A percentile compares a stretch with the other conserved stretches of the same genome.
These are phyloP conservation scores for Diplodia scrobiculata DNA, from an alignment of 2,329 filamentous ascomycete species.

Conservation along the genomic window DNA sequence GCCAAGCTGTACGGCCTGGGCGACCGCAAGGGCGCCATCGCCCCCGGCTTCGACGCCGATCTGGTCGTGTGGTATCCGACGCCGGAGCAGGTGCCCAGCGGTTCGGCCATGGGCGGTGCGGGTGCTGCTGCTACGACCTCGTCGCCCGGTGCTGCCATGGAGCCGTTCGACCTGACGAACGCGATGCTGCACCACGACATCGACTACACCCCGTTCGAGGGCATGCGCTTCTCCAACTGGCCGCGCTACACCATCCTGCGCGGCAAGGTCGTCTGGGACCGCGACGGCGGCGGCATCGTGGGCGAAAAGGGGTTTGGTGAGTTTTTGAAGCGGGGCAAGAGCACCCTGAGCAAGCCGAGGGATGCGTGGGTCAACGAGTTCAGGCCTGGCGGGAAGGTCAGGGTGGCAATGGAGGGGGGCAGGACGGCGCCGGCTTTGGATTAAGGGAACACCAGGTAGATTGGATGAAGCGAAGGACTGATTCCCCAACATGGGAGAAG, in stretches of 20 bases:
- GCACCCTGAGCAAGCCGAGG: slow-evolving; percentile 37
- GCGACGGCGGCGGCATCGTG: slow-evolving; percentile 55
- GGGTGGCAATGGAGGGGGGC: not conserved
- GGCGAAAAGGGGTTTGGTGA: slow-evolving; percentile 54
- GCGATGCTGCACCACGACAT: slow-evolving; percentile 62
- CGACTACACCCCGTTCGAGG: slow-evolving; percentile 66
- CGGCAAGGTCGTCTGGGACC: slow-evolving; percentile 62
- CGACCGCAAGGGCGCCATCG: slow-evolving; percentile 53
- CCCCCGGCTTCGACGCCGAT: slow-evolving; percentile 59
- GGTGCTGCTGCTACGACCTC: slow-evolving; percentile 44
- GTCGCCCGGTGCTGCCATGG: slow-evolving; percentile 34
- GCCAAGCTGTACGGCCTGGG: slow-evolving; percentile 59
- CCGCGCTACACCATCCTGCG: slow-evolving; percentile 63
- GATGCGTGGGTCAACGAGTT: slow-evolving; percentile 8
- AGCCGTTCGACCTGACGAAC: slow-evolving; percentile 54
- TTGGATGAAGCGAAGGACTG: too few species aligned
- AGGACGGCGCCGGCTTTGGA: slow-evolving; percentile 12
- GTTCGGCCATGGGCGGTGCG: slow-evolving; percentile 36
- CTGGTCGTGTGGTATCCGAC: slow-evolving; percentile 60
- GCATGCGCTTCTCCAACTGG: slow-evolving; percentile 60
- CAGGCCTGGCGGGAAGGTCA: slow-evolving; percentile 7
- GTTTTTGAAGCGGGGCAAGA: slow-evolving; percentile 52
- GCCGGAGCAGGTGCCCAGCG: slow-evolving; percentile 45
- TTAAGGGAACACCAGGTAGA: not conserved
- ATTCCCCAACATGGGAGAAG: too few species aligned